Conservation (phyloP, 2,329 filamentous ascomycete genomes). For the Colletotrichum theobromicola region DNA sequence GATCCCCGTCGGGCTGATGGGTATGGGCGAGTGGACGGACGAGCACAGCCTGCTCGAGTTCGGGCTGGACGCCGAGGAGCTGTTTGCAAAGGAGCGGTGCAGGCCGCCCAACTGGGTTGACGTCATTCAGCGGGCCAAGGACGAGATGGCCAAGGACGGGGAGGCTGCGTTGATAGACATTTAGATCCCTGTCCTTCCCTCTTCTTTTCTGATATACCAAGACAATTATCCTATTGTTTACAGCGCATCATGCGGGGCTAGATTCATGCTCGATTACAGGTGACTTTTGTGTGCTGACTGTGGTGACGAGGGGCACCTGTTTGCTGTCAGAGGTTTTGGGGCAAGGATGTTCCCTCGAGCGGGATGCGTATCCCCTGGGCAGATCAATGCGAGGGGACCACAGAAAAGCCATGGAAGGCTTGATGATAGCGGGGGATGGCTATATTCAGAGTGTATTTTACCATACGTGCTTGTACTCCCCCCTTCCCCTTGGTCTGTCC, state of each 20-base stretch:
- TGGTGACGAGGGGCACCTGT: background rate
- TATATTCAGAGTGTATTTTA: rapidly evolving
- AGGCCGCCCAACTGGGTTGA: conserved; percentile 50
- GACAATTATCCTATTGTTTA: background rate
- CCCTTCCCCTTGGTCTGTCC: background rate
- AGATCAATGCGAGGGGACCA: conserved; percentile 7
- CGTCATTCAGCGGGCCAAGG: conserved; percentile 41
- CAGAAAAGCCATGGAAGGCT: background rate
- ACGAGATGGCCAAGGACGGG: conserved; percentile 18
- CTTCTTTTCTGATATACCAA: background rate
- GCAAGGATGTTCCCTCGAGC: background rate
- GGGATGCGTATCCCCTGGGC: background rate
- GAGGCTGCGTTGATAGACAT: conserved; percentile 18
- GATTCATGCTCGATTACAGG: background rate
- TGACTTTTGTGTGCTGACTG: background rate
- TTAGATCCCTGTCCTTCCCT: background rate
- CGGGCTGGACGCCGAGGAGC: conserved; percentile 50
- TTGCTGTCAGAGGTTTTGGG: background rate
- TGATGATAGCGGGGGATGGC: background rate
- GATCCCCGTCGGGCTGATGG: conserved; percentile 60
- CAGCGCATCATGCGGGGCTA: background rate
- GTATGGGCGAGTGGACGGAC: conserved; percentile 58
- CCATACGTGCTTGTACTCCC: background rate
- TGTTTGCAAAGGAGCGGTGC: conserved; percentile 36
- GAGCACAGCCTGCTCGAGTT: conserved; percentile 55